Evolutionary conservation across 2,329 filamentous ascomycete genomes (phyloP), one percentile per base, ranked within the genome.

Genomic region (Aspergillus awamori): DNA sequence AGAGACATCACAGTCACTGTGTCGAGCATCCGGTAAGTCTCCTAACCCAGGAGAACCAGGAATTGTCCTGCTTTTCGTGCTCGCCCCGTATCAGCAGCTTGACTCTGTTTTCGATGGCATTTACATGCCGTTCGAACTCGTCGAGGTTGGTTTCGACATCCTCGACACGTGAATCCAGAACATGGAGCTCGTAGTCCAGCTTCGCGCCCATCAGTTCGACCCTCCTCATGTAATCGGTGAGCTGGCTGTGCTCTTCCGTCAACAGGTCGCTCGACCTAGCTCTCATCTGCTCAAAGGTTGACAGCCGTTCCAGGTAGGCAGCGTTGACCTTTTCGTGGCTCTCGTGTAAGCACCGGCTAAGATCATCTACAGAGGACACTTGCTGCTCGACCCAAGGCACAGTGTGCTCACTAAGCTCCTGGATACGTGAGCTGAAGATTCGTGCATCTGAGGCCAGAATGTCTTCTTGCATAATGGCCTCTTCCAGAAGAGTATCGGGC

Each of bases 131-230:
- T 75, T 93, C 91, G 74, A 96, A 96, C 63, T 93, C 89, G 10
- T 79, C 80, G 0, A 96, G 87, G 1, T 90, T 91, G 63, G 92
- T 90, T 71, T 97, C 93, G 8, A 97, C 90, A 71, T 98, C 94
- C 69, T 91, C 85, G 8, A 97, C 89, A 69, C 92, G 92, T 52
- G 88, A 87, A 53, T 87, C 83, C n/a, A 98, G 80, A 15, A 88
- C 87, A 62, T 89, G 86, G 63, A 97, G 89, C 80, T 97, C 94
- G 76, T 98, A 98, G 70, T 98, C 93, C 58, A 98, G 82, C 76
- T 93, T 93, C 20, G 92, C 92, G 2, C 89, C 87, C 41, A 96
- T 81, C 22, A 89, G 85, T 73, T 96, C 93, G 13, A 97, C 83
- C 65, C 95, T 91, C 74, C 89, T 89, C 63, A 93, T 81, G 15